These are phyloP conservation scores for Arachis hypogaea DNA, from an alignment of 306 rosid genomes.

Conservation along the genomic window DNA sequence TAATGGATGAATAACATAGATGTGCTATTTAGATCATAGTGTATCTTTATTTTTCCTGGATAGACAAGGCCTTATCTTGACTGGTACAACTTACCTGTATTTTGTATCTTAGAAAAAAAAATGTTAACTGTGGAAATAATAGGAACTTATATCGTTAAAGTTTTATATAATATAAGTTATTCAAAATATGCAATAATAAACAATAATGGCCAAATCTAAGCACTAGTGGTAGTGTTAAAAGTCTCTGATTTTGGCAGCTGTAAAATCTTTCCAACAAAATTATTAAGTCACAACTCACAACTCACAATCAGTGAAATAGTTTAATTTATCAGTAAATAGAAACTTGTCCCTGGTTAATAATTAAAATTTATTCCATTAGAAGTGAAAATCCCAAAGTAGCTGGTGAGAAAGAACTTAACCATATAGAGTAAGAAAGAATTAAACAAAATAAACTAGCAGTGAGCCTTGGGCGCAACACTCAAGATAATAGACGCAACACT, in stretches of 20 bases:
- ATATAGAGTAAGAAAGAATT: constrained; percentile 10
- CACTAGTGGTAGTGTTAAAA: background rate
- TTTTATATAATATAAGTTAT: background rate
- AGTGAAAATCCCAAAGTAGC: constrained; percentile 9
- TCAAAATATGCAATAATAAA: background rate
- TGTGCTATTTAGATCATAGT: too few species aligned
- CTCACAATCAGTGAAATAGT: constrained; percentile 3
- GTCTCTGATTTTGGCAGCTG: constrained; percentile 10
- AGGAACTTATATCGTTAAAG: background rate
- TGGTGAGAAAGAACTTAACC: background rate
- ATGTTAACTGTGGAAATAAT: background rate
- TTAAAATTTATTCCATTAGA: background rate
- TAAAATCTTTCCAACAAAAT: constrained; percentile 4
- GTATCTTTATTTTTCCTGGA: too few species aligned
- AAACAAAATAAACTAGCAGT: constrained; percentile 23
- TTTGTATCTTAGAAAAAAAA: background rate
- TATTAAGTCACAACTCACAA: background rate
- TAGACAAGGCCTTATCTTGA: too few species aligned
- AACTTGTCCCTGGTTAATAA: background rate
- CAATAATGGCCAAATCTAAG: background rate
- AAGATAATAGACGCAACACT: background rate
- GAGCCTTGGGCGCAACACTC: constrained; percentile 15
- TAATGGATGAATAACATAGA: too few species aligned
- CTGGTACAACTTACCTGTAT: too few species aligned
- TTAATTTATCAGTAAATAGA: background rate